Evolutionary conservation across 805 yeast genomes (phyloP), one percentile per base, ranked within the genome.

Genomic region (Dipodascus albidus): DNA sequence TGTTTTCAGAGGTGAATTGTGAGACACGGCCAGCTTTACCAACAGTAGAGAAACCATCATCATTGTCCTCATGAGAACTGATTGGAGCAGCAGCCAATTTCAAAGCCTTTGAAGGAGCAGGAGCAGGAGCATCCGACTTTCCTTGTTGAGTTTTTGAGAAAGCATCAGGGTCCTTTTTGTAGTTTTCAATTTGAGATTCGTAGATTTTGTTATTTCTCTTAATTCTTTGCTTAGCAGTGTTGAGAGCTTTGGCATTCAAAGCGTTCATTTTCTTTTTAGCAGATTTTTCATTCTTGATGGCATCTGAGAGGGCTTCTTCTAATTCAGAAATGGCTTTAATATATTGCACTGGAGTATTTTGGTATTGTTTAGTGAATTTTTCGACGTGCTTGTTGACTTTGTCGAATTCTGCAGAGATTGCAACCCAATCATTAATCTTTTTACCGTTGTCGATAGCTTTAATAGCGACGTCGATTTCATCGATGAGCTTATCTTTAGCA

Each of bases 401-500:
- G 65, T 93, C 98, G 62, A 89, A 87, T 63, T 87, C 95, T 44
- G 61, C 53, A 17, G 83, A 77, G 48, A 86, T 83, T 44, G 77
- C 73, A 53, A 82, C 76, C 96, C 96, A 91, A 70, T 87, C 91
- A 63, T 80, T 80, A 59, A 78, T 77, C 70, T 79, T 77, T 62
- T 80, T 81, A 51, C 83, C 81, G 55, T 77, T 76, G 64, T 83
- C 89, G 62, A 89, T 80, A 52, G 80, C 76, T 63, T 80, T 83
- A 60, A 83, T 78, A 33, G 79, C 70, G 23, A 75, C 74, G 61
- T 79, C 82, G 72, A 93, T 78, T 68, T 93, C 99, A 66, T 89
- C 97, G 61, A 89, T 68, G 56, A 89, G 76, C 74, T 91, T 93
- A 59, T 90, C 98, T 72, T 85, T 87, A 52, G 97, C 96, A 55